phyloP scores from a whole-genome alignment of 352 stramenopile species.

The Labyrinthula sp. region DNA sequence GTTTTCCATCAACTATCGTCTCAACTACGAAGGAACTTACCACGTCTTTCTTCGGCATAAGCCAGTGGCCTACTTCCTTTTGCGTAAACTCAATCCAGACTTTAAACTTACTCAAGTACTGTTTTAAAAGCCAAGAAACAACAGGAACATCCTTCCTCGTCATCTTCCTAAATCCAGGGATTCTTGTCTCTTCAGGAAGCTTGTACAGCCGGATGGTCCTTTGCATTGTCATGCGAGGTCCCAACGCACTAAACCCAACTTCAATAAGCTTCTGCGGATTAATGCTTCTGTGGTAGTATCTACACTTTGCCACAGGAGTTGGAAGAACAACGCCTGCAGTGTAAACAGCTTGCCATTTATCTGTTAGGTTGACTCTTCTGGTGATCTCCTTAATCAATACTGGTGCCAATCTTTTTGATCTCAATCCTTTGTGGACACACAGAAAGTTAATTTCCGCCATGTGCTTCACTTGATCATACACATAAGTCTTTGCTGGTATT shows the following conservation, averaged over 20 bases:
- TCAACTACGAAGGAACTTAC: slow-evolving; percentile 72
- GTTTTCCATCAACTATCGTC: slow-evolving; percentile 36
- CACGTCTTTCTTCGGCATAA: slow-evolving; percentile 76
- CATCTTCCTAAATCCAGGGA: slow-evolving; percentile 43
- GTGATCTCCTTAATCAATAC: slow-evolving; percentile 99
- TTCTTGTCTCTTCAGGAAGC: slow-evolving; percentile 43
- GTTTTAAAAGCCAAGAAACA: slow-evolving; percentile 44
- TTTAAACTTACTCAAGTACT: slow-evolving; percentile 57
- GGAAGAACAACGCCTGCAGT: slow-evolving; percentile 87
- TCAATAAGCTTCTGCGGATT: slow-evolving; percentile 96
- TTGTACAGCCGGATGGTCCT: slow-evolving; percentile 67
- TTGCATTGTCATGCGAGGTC: slow-evolving; percentile 73
- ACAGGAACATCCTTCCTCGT: slow-evolving; percentile 41
- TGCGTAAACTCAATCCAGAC: slow-evolving; percentile 57
- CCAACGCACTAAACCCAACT: slow-evolving; percentile 79
- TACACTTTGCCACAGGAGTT: slow-evolving; percentile 67
- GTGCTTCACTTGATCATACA: slow-evolving; percentile 34
- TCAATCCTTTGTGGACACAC: slow-evolving; percentile 94
- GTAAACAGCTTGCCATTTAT: slow-evolving; percentile 87
- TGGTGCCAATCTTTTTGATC: slow-evolving; percentile 76
- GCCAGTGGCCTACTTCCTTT: slow-evolving; percentile 84
- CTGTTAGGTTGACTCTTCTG: slow-evolving; percentile 74
- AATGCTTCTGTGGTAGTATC: slow-evolving; percentile 88
- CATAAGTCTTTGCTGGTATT: slow-evolving; percentile 48
- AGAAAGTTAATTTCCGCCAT: slow-evolving; percentile 91